Conservation (phyloP, 495 filamentous ascomycete genomes). For the Parathielavia appendiculata region DNA sequence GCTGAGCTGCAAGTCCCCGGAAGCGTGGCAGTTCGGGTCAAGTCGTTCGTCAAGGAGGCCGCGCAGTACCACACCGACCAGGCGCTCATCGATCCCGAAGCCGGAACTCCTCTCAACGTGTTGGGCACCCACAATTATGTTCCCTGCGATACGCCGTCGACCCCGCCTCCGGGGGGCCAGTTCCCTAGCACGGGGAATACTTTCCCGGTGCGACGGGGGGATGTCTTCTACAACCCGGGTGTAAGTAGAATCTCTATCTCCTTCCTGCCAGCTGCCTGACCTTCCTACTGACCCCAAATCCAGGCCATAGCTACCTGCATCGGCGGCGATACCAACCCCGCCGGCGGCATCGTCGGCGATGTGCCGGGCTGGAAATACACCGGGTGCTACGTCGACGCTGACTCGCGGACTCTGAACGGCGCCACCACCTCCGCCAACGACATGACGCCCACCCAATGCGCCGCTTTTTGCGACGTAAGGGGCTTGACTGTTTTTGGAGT, state of each 20-base stretch:
- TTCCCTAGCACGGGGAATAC: neutral
- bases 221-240: neutral
- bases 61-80: neutral
- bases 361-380: neutral
- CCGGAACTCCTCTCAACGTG: neutral
- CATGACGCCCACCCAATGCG: neutral
- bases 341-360: neutral
- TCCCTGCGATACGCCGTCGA: neutral
- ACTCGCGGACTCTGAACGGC: neutral
- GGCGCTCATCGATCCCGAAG: neutral
- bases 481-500: neutral
- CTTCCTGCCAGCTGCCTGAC: neutral
- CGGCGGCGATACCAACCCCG: neutral
- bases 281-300: neutral
- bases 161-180: neutral
- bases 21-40: neutral
- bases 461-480: neutral
- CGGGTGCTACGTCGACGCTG: neutral
- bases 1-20: neutral
- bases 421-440: neutral
- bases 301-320: neutral
- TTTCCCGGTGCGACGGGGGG: neutral
- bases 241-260: neutral
- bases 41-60: neutral
- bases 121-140: conserved; percentile 2